Percentiles rank a stretch among this genome's conserved stretches.
Evolutionary conservation across 192 early-diverging fungal genomes (phyloP).

Genomic region (Coemansia biformis): DNA sequence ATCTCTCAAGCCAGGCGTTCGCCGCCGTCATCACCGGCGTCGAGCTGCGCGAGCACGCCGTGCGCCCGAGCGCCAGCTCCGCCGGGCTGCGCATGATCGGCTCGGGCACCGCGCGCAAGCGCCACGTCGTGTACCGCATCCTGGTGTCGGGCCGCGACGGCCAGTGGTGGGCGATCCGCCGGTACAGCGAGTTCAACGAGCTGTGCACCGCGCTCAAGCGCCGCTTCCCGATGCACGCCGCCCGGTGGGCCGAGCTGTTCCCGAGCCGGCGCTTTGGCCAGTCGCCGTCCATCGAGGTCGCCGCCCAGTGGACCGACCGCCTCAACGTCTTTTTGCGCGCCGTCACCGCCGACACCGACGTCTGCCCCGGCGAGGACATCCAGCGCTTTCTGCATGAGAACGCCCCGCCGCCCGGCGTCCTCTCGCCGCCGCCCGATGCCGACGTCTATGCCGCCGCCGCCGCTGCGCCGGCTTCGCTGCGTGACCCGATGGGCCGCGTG

Average conservation of each 20-base stretch:
- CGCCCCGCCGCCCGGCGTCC: constrained; percentile 7
- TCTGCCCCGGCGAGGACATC: constrained; percentile 31
- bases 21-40: constrained; percentile 44
- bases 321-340: constrained; percentile 43
- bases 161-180: constrained; percentile 43
- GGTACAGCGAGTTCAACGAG: constrained; percentile 49
- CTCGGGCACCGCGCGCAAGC: constrained; percentile 16
- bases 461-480: neutral
- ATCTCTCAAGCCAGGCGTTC: constrained; percentile 34
- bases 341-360: constrained; percentile 37
- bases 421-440: constrained; percentile 15
- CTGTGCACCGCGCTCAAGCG: constrained; percentile 24
- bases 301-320: constrained; percentile 36
- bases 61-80: constrained; percentile 11
- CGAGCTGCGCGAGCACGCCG: constrained; percentile 33
- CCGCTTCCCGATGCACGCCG: constrained; percentile 22
- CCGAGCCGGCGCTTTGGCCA: constrained; percentile 37
- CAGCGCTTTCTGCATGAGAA: constrained; percentile 43
- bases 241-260: constrained; percentile 34
- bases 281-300: constrained; percentile 30
- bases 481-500: constrained; percentile 35
- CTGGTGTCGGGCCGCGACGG: constrained; percentile 43
- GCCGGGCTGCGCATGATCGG: constrained; percentile 13
- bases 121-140: constrained; percentile 38
- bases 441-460: neutral